Base-by-base conservation (phyloP, 2,329 filamentous ascomycete species). In the Shiraia bambusicola region DNA sequence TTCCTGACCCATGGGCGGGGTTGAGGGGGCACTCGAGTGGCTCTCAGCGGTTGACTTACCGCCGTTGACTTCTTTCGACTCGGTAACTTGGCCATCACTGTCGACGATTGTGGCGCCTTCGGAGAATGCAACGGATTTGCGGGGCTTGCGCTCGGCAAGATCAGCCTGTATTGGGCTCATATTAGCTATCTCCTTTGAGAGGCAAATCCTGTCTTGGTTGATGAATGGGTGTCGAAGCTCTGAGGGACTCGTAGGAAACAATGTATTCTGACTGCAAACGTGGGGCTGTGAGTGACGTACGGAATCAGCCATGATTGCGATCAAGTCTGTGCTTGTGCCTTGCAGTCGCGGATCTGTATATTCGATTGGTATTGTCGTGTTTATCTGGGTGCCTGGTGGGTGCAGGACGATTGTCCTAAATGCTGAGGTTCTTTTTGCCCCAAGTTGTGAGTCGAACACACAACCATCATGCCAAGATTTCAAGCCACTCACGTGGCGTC, bases 91-190 rank as follows among this genome's bases (percentile, higher is more conserved):
- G 62, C 92, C 92, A 78, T 95, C 88, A 72, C 83, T 82, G 76
- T 95, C 88, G 69, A 96, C 91, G 62, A 95, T 83, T 55, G 87
- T 81, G 61, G 88, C 82, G 65, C 88, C 88, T 72, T 93, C 87
- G 68, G 86, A 91, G 72, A 97, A 97, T 54, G 90, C 85, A 64
- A 97, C 92, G 33, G 89, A 94, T 76, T 97, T 95, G 74, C 91
- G 87, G 64, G 86, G 83, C 72, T 87, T 90, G 67, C 80, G 79
- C 61, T 84, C 79, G 46, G 67, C 55, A 27, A 69, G 59, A 51
- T 71, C 67, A 62, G 74, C 71, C 73, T 76, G 45, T 39, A 53
- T 56, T 48, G 51, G 2, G 10, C 30, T 42, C 43, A 34, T 53
- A 45, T 67, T 67, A 63, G 58, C 19, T n/a, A 15, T 3, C 14